Percentiles rank a stretch among this genome's conserved stretches.
These are phyloP conservation scores for Paracorniculantispora psalliotae DNA, from an alignment of 2,329 filamentous ascomycete genomes.

Conservation along the genomic window DNA sequence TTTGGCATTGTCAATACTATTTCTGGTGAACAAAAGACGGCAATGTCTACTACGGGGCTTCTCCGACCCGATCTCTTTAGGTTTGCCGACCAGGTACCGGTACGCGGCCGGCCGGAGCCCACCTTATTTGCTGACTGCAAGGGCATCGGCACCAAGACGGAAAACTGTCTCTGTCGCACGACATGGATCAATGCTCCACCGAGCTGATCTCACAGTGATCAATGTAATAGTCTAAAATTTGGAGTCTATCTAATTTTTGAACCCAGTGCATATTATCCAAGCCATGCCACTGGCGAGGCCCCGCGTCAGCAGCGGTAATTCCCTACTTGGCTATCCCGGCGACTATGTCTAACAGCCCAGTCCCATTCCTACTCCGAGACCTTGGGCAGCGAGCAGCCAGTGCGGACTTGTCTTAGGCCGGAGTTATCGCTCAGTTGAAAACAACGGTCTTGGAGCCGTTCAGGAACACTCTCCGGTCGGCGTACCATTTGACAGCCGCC, in stretches of 20 bases:
- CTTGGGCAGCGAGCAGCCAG: background rate
- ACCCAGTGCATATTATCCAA: background rate
- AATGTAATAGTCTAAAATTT: background rate
- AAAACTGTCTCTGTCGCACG: background rate
- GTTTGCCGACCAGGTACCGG: background rate
- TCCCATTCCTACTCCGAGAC: background rate
- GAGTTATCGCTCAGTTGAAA: slow-evolving; percentile 37
- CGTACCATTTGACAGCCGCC: slow-evolving; percentile 78
- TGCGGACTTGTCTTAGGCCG: too few relatives aligned
- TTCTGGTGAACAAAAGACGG: too few relatives aligned
- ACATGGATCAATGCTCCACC: background rate
- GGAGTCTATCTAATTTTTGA: background rate
- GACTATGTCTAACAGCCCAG: background rate
- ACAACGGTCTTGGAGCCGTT: slow-evolving; percentile 79
- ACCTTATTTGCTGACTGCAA: background rate
- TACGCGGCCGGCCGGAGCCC: too few relatives aligned
- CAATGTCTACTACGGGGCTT: too few relatives aligned
- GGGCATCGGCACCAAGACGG: background rate
- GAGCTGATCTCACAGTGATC: background rate
- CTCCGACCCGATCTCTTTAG: background rate
- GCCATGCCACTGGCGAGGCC: background rate
- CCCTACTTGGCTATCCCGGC: background rate
- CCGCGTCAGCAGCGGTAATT: background rate
- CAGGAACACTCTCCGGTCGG: slow-evolving; percentile 70
- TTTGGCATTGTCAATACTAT: too few relatives aligned